Evolutionary conservation across 1,284 basidiomycete genomes (phyloP), one percentile per base, ranked within the genome.

Genomic region (Cryptococcus sp.): DNA sequence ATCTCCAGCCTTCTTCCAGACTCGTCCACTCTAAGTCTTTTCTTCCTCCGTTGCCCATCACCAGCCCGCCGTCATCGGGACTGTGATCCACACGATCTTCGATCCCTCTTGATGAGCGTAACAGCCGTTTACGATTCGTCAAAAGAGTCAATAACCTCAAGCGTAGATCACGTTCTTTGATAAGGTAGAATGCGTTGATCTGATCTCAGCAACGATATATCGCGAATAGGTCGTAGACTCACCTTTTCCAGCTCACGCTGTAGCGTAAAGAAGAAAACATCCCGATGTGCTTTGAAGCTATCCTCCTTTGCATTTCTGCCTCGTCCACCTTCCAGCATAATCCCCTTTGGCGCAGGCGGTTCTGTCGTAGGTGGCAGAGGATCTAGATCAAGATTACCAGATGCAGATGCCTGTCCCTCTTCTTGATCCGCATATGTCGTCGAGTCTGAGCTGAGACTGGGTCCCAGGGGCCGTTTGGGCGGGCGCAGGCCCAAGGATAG

Each of bases 121-220:
- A 64, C 11, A 81, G 69, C 14, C 78, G 72, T 73, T 92, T 85
- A 57, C 94, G 85, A 75, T 98, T 98, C 34, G 91, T 91, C 44
- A 99, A 81, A 16, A 99, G 80, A 0, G 92, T 96, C 63, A 94
- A 85, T 54, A 99, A 84, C 46, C 92, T 83, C 57, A 94, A 76
- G 70, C 91, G 91, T 48, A 98, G 83, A 64, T 98, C 92, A 11
- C 92, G 88, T 75, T 99, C 96, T 75, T 96, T 97, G 76, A 94
- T 90, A 46, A 98, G 82, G 76, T 99, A 99, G 72, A 99, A 98
- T n/a, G 86, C 83, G 77, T 99, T 98, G 79, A 99, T 98, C 93
- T 96, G 69, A 18, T 39, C 19, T 56, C 24, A 53, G 53, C 10
- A 21, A 22, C 19, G 14, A 7, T 24, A 40, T 28, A 34, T 21